Base-by-base conservation (phyloP, 768 basidiomycete genomes). In the Hypsizygus marmoreus region DNA sequence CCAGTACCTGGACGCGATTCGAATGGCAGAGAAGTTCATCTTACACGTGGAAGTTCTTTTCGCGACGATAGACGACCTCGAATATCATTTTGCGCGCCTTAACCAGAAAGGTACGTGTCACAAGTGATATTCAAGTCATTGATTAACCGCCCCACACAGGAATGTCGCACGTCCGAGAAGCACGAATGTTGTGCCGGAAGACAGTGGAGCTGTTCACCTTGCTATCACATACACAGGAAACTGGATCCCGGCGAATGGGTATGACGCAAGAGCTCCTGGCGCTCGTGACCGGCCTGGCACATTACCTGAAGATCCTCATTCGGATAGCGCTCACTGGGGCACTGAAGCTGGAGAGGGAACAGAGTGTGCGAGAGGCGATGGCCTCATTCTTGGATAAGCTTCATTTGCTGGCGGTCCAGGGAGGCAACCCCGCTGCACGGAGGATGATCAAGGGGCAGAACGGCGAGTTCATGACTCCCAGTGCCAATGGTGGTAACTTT, bases 251-350 rank as follows among this genome's bases (percentile, higher is more conserved):
- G 47, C 75, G 91, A 57, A 92, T 93, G 84, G 91, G 89, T 40
- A 95, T 98, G 86, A 97, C 95, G 13, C 91, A 97, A 67, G 97
- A 98, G 58, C 75, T 99, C 10, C 83, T 98, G 26, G 93, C 95
- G 13, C 83, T 99, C 37, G 97, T 99, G 52, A 99, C 97, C 0
- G 95, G 97, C n/a, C 77, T 99, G 26, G 97, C 97, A 4, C 97
- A 99, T 68, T 98, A 99, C 68, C 85, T 99, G 62, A 99, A 99
- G 74, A 98, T 99, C 68, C 83, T 99, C 43, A 99, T 99, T 53
- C 88, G 97, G 40, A 98, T 99, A 51, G 94, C 97, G 2, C 75
- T 99, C 35, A 97, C 97, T 0, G 95, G 94, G 5, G 91, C 94
- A 4, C 78, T 99, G 49, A 97, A 93, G 69, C 77, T 99, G 24